Evolutionary conservation across 116 monocot species (phyloP), one percentile per base, ranked within the genome.

Genomic region (Zostera marina): DNA sequence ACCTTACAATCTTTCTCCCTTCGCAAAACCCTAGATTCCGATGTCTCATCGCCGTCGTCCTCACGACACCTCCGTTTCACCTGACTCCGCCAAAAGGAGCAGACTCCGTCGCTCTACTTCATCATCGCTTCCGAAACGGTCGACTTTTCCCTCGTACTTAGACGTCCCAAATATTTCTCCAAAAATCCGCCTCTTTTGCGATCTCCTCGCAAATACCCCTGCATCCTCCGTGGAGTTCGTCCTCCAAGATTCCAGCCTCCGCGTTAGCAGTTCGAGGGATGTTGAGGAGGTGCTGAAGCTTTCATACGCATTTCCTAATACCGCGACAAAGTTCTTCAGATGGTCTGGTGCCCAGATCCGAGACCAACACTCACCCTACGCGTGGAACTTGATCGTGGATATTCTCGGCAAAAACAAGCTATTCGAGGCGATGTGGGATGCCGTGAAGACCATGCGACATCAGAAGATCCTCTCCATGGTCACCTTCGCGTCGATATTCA

Each of bases 321-420:
- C 80, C 15, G 77, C 83, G 47, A 45, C 77, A 67, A 56, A 63
- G 58, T 82, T 88, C 75, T 80, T 88, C 64, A 69, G 72, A 25
- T 82, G 79, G 79, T 58, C 76, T 16, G 73, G 74, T 49, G 12
- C 41, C 21, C 69, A 62, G 40, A 32, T 66, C 51, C 17, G 22
- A 3, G 43, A 66, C 40, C 41, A 14, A 11, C 79, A 74, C 59
- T 72, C 74, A 24, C 80, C 79, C 22, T 88, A 88, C 70, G 62
- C 83, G 10, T 83, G 83, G 80, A 88, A 88, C 74, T 79, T 88
- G 20, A 47, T 79, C 59, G 74, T 83, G 8, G 83, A 88, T 70
- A 60, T 88, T 64, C 80, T 88, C 21, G 88, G 88, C 38, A 83
- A 80, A 56, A 83, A 77, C 70, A 48, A 26, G 40, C 76, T 73